Percentiles rank a stretch among this genome's conserved stretches.
phyloP scores from a whole-genome alignment of 306 rosid genomes.

The Quercus glauca region DNA sequence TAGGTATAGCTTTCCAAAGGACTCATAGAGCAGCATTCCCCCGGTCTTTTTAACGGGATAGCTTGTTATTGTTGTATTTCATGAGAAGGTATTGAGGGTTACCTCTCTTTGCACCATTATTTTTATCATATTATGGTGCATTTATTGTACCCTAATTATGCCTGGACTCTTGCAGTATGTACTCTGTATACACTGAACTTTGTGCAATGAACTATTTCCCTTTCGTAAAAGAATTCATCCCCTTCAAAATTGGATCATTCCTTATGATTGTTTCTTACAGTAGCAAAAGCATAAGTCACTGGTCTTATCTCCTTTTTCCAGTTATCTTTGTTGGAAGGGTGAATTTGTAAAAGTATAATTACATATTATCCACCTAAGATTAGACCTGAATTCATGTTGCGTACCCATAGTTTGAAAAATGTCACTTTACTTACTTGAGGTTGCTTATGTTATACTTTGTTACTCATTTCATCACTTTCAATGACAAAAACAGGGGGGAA shows the following conservation, averaged over 20 bases:
- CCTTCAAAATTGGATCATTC: background rate
- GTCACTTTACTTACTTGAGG: too few species aligned
- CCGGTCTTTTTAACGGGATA: conserved; percentile 56
- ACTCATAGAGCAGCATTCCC: conserved; percentile 38
- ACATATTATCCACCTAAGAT: too few species aligned
- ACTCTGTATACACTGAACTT: background rate
- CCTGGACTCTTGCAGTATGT: background rate
- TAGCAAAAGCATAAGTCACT: too few species aligned
- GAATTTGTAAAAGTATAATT: too few species aligned
- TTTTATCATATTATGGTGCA: conserved; percentile 8
- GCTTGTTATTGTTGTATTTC: conserved; percentile 2
- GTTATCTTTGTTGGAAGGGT: too few species aligned
- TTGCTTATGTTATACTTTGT: too few species aligned
- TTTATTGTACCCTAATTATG: background rate
- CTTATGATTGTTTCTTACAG: background rate
- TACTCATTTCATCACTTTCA: too few species aligned
- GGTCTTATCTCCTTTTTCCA: too few species aligned
- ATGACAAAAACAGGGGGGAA: too few species aligned
- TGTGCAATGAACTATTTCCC: background rate
- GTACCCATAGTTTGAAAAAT: too few species aligned
- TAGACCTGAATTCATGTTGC: too few species aligned
- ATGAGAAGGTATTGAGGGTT: conserved; percentile 1
- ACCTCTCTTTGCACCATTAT: background rate
- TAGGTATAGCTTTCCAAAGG: conserved; percentile 42
- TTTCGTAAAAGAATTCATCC: background rate